Evolutionary conservation across 768 basidiomycete species (phyloP).

Genomic region (Rhizopogon vulgaris): DNA sequence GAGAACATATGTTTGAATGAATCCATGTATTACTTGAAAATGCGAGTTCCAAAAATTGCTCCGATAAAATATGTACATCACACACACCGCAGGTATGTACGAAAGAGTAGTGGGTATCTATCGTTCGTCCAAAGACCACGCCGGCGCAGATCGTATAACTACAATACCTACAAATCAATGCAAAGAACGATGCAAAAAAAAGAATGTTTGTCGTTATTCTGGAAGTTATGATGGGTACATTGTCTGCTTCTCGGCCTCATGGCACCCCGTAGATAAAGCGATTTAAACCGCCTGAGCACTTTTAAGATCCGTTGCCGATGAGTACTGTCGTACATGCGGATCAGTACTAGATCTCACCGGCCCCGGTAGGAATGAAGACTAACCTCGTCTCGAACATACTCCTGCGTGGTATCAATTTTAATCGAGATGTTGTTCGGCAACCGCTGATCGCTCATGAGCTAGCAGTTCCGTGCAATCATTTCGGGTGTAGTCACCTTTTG

Average conservation of each 20-base stretch:
- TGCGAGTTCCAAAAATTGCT: not conserved
- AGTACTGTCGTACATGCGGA: not conserved
- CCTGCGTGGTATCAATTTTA: conserved; percentile 58
- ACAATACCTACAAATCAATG: conserved; percentile 3
- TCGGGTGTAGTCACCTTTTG: conserved; percentile 7
- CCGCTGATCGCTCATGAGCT: conserved; percentile 4
- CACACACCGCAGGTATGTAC: not conserved
- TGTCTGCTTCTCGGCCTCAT: not conserved
- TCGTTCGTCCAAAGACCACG: not conserved
- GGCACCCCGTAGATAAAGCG: not conserved
- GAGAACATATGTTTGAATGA: not conserved
- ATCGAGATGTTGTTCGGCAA: conserved; percentile 50
- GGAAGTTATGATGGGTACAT: conserved; percentile 1
- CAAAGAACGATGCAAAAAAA: conserved; percentile 2
- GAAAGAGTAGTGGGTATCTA: not conserved
- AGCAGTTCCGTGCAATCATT: too few species aligned
- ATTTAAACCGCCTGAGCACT: not conserved
- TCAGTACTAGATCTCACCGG: not conserved
- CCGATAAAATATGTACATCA: not conserved
- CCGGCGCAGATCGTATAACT: conserved; percentile 3
- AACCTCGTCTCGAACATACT: conserved; percentile 37
- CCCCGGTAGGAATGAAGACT: not conserved
- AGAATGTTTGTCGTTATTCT: conserved; percentile 3
- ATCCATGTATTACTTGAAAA: not conserved
- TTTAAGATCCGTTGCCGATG: not conserved